Conservation (phyloP, 768 basidiomycete genomes). For the Amanita thiersii region DNA sequence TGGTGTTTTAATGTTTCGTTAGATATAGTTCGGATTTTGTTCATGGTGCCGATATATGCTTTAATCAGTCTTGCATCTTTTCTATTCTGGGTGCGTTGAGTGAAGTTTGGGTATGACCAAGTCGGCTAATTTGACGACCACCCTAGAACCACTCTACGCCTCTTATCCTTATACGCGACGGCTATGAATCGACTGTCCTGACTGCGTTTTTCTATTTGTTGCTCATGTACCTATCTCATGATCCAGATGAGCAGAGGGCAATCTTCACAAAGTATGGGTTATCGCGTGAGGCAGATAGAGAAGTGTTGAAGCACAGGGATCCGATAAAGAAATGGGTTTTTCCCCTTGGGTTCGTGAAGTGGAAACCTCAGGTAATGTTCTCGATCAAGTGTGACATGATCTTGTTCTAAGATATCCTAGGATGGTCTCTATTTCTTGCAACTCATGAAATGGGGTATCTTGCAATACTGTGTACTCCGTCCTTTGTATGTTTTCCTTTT, state of each 20-base stretch:
- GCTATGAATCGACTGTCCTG: conserved; percentile 70
- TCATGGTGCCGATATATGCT: conserved; percentile 76
- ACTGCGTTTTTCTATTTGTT: conserved; percentile 77
- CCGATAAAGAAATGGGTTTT: conserved; percentile 56
- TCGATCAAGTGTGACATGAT: not conserved
- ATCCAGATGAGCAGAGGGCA: conserved; percentile 50
- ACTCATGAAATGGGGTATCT: conserved; percentile 69
- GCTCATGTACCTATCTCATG: conserved; percentile 58
- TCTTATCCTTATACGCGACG: conserved; percentile 60
- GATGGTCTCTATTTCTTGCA: conserved; percentile 65
- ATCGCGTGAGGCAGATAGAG: conserved; percentile 46
- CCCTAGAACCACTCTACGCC: conserved; percentile 58
- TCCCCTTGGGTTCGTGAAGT: conserved; percentile 54
- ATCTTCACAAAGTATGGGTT: conserved; percentile 51
- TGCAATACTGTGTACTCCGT: conserved; percentile 65
- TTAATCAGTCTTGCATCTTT: conserved; percentile 60
- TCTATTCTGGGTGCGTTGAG: conserved; percentile 54
- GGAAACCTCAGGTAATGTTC: conserved; percentile 46
- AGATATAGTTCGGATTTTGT: conserved; percentile 69
- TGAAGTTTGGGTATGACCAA: not conserved
- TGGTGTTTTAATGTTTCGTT: conserved; percentile 1
- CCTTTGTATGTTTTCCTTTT: conserved; percentile 33
- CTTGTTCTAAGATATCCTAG: conserved; percentile 17
- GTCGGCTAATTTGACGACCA: conserved; percentile 3
- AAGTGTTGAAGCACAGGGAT: conserved; percentile 32